Base-by-base conservation (phyloP, 2,329 filamentous ascomycete species). In the Fusarium circinatum region DNA sequence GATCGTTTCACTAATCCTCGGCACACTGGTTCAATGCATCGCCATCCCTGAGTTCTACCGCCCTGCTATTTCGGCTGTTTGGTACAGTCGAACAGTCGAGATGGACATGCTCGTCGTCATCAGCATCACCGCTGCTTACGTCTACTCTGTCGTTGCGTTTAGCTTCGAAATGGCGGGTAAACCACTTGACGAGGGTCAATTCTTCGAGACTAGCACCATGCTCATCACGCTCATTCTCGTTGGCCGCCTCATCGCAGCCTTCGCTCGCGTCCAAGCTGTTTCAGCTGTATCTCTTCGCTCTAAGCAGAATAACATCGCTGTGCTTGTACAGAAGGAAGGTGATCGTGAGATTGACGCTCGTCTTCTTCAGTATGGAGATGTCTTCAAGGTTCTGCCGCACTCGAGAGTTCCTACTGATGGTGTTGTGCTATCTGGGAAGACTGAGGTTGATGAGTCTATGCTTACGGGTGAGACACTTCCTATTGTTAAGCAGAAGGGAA, bases 371-470 rank as follows among this genome's bases (percentile, higher is more conserved):
- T 89, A 88, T 62, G 89, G 88, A 1, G 90, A 92, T 71, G 74
- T 77, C 0, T 86, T 92, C 79, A 85, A 83, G 30, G 83, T 91
- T 22, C 72, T 79, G 0, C 86, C 89, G 0, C 84, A 91, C 63
- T 83, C 84, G 0, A 80, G 80, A 5, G 82, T 92, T 3, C 84
- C 86, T 2, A 92, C 90, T 0, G 90, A 93, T 65, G 91, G 89
- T 0, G 81, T 83, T 0, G 85, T 92, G 5, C 68, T 87, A 0
- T 80, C 77, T 18, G 90, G 91, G 0, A 81, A 80, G 1, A 88
- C 85, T 11, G 89, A 91, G 62, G 84, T 92, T 2, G 87, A 93
- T 65, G 90, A 92, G 76, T 91, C 89, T 0, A 91, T 91, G 87
- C 79, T 92, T 14, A 68, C 65, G 0, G 65, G 65, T 0, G 65